A percentile compares a stretch with the other conserved stretches of the same genome.
Evolutionary conservation across 108 stramenopile genomes (phyloP).

Genomic region (Mediolabrus comicus): DNA sequence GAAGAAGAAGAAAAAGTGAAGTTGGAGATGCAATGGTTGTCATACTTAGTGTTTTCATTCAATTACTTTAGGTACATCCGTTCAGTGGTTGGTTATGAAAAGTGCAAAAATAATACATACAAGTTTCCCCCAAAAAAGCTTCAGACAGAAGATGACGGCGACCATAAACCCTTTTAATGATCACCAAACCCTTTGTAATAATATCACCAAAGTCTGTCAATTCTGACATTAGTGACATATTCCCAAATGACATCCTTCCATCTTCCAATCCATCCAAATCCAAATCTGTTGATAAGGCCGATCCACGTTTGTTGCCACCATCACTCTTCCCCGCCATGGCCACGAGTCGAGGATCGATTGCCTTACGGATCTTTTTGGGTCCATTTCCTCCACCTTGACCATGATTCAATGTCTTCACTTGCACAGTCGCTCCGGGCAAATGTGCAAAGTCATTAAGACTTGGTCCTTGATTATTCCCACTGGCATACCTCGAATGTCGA

Average conservation of each 20-base stretch:
- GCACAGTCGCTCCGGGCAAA: conserved; percentile 20
- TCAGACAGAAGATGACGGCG: too few relatives aligned
- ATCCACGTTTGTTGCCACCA: conserved; percentile 15
- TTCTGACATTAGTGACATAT: conserved; percentile 39
- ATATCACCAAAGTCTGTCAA: conserved; percentile 25
- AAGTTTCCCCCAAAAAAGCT: too few relatives aligned
- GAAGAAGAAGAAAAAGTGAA: too few relatives aligned
- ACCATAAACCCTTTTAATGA: too few relatives aligned
- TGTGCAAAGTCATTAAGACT: conserved; percentile 6
- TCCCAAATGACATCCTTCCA: conserved; percentile 40
- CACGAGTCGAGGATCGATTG: conserved; percentile 4
- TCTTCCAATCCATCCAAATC: conserved; percentile 16
- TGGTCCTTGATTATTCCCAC: not conserved
- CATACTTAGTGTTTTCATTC: too few relatives aligned
- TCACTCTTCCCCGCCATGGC: conserved; percentile 5
- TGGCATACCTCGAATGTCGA: not conserved
- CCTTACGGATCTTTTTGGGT: conserved; percentile 23
- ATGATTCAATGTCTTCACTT: conserved; percentile 35
- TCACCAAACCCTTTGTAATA: not conserved
- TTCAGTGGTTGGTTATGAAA: too few relatives aligned
- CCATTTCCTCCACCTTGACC: conserved; percentile 19
- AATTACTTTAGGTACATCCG: too few relatives aligned
- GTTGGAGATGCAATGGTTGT: too few relatives aligned
- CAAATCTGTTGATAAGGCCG: conserved; percentile 18
- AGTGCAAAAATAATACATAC: too few relatives aligned